Evolutionary conservation across 371 early-diverging fungal genomes (phyloP).

Genomic region (Mortierella sp.): DNA sequence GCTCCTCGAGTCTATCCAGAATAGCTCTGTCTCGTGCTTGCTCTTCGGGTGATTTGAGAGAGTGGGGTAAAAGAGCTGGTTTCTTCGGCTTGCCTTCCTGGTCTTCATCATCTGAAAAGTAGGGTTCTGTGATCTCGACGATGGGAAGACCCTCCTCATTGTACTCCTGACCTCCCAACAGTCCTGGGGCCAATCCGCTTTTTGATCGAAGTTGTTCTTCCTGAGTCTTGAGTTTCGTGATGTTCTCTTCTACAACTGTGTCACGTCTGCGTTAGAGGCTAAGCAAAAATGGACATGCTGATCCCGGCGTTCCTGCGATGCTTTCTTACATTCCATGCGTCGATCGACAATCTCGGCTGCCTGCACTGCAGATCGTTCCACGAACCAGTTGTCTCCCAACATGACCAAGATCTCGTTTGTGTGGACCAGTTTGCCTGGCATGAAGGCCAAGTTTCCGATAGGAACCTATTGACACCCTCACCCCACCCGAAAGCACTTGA

Average conservation of each 20-base stretch:
- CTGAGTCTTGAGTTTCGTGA: constrained; percentile 63
- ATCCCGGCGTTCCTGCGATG: background rate
- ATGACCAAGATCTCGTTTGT: constrained; percentile 90
- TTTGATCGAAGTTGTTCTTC: constrained; percentile 57
- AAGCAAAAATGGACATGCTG: background rate
- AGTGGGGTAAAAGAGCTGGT: constrained; percentile 9
- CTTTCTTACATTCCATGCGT: constrained; percentile 69
- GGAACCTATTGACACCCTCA: constrained; percentile 66
- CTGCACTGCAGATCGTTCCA: constrained; percentile 82
- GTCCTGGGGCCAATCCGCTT: constrained; percentile 57
- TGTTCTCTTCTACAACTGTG: constrained; percentile 71
- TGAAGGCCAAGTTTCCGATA: constrained; percentile 86
- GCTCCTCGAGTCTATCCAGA: constrained; percentile 59
- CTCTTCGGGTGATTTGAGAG: constrained; percentile 60
- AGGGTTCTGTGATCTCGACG: constrained; percentile 87
- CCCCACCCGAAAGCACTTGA: background rate
- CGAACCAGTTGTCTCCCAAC: constrained; percentile 94
- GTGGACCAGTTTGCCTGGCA: constrained; percentile 87
- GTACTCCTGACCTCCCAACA: constrained; percentile 55
- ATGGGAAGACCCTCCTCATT: constrained; percentile 92
- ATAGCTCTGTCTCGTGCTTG: constrained; percentile 61
- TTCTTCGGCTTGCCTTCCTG: constrained; percentile 8
- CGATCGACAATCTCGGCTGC: constrained; percentile 79
- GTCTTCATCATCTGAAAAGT: constrained; percentile 69
- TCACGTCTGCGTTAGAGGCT: no score